Evolutionary conservation across 176 grass and related monocot species (phyloP).

Genomic region (Miscanthus lutarioriparius): DNA sequence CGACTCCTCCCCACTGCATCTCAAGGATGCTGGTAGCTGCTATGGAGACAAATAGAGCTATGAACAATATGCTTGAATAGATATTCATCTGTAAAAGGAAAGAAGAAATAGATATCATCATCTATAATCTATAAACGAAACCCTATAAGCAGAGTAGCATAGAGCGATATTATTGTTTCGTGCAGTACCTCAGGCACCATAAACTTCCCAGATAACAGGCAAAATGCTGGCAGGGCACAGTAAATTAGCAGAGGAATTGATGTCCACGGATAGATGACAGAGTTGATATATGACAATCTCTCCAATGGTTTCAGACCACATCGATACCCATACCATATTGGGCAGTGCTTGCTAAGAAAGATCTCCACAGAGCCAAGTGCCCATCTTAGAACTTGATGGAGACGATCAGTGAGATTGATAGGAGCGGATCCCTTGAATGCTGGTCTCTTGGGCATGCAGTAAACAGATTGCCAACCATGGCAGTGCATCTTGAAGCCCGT

Average conservation of each 20-base stretch:
- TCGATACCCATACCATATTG: slow-evolving; percentile 37
- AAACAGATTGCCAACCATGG: slow-evolving; percentile 40
- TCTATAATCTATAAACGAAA: background rate
- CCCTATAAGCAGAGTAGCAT: background rate
- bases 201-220: slow-evolving; percentile 37
- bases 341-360: slow-evolving; percentile 41
- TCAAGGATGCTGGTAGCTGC: slow-evolving; percentile 40
- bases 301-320: slow-evolving; percentile 38
- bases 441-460: slow-evolving; percentile 38
- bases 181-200: slow-evolving; percentile 37
- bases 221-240: slow-evolving; percentile 32
- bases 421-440: slow-evolving; percentile 39
- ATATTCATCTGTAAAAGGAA: slow-evolving; percentile 29
- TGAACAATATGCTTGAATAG: slow-evolving; percentile 40
- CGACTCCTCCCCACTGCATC: slow-evolving; percentile 36
- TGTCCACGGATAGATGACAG: slow-evolving; percentile 36
- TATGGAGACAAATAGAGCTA: slow-evolving; percentile 41
- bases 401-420: slow-evolving; percentile 36
- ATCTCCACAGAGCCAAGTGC: slow-evolving; percentile 37
- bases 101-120: background rate
- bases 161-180: background rate
- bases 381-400: slow-evolving; percentile 39
- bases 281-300: slow-evolving; percentile 36
- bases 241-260: slow-evolving; percentile 33
- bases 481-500: slow-evolving; percentile 43